Evolutionary conservation across 805 yeast genomes (phyloP).

Genomic region (Candida sithepensis): DNA sequence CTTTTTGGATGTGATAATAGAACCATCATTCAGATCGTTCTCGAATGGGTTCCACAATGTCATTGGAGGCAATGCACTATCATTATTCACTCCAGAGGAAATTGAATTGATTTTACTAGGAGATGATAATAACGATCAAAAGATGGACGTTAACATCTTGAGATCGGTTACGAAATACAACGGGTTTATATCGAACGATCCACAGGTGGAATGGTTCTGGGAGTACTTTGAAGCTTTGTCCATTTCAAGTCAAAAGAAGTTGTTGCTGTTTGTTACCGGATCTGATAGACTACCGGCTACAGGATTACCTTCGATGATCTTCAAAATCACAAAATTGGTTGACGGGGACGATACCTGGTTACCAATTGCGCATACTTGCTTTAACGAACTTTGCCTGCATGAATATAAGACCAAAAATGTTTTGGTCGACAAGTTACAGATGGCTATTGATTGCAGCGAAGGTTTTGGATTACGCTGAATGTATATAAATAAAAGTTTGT

Average conservation of each 20-base stretch:
- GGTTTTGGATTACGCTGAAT: slow-evolving; percentile 63
- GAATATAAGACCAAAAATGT: slow-evolving; percentile 57
- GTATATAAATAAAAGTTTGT: neutral
- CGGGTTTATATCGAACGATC: slow-evolving; percentile 49
- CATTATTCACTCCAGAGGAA: slow-evolving; percentile 78
- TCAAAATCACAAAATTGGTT: slow-evolving; percentile 56
- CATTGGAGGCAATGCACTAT: slow-evolving; percentile 76
- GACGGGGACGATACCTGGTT: slow-evolving; percentile 37
- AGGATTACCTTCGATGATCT: slow-evolving; percentile 72
- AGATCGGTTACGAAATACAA: slow-evolving; percentile 69
- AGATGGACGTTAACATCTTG: slow-evolving; percentile 62
- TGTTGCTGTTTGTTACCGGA: slow-evolving; percentile 81
- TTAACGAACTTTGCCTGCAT: slow-evolving; percentile 80
- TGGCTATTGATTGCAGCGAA: slow-evolving; percentile 74
- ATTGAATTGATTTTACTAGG: slow-evolving; percentile 79
- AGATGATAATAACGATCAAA: slow-evolving; percentile 44
- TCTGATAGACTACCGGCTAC: slow-evolving; percentile 92
- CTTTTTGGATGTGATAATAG: slow-evolving; percentile 53
- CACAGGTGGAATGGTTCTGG: slow-evolving; percentile 82
- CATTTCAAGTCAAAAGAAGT: slow-evolving; percentile 49
- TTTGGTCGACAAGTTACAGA: slow-evolving; percentile 52
- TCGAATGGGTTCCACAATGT: slow-evolving; percentile 70
- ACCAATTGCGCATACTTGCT: slow-evolving; percentile 92
- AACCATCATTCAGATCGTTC: slow-evolving; percentile 54
- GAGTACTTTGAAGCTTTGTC: slow-evolving; percentile 52